These are phyloP conservation scores for Melampsora americana DNA, from an alignment of 1,284 basidiomycete species.

Conservation along the genomic window DNA sequence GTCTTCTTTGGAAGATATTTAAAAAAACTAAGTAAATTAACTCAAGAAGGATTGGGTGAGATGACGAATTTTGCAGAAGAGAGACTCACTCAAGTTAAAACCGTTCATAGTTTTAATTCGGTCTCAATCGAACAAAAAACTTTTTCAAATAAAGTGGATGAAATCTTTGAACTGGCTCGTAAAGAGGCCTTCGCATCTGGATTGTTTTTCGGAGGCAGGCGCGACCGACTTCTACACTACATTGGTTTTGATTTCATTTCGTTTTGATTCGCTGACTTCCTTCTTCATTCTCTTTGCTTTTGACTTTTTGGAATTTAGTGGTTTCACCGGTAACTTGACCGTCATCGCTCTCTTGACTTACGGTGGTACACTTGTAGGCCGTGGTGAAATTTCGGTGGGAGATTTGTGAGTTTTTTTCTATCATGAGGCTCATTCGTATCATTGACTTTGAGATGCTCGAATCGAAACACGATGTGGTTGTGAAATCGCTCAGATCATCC, in stretches of 20 bases:
- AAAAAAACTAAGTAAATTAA: conserved; percentile 82
- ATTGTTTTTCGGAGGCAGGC: conserved; percentile 70
- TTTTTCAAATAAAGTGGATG: conserved; percentile 62
- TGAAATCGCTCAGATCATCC: conserved; percentile 56
- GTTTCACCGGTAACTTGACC: conserved; percentile 91
- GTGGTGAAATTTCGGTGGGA: conserved; percentile 81
- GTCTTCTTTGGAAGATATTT: conserved; percentile 95
- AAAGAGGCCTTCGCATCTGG: conserved; percentile 87
- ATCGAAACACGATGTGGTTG: background rate
- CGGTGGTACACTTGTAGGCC: conserved; percentile 84
- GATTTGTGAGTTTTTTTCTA: conserved; percentile 63
- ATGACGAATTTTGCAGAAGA: conserved; percentile 87
- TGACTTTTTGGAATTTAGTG: conserved; percentile 63
- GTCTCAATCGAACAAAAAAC: conserved; percentile 65
- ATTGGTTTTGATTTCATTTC: background rate
- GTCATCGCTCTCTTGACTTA: conserved; percentile 85
- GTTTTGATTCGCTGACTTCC: conserved; percentile 2
- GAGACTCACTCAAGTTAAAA: conserved; percentile 84
- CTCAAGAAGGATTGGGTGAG: conserved; percentile 88
- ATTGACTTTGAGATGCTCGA: background rate
- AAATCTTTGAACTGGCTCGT: conserved; percentile 71
- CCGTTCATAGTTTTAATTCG: conserved; percentile 86
- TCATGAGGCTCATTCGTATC: background rate
- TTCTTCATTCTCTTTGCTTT: conserved; percentile 40
- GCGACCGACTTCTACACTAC: conserved; percentile 27